Base-by-base conservation (phyloP, 1,284 basidiomycete genomes). In the Mycena sp. region DNA sequence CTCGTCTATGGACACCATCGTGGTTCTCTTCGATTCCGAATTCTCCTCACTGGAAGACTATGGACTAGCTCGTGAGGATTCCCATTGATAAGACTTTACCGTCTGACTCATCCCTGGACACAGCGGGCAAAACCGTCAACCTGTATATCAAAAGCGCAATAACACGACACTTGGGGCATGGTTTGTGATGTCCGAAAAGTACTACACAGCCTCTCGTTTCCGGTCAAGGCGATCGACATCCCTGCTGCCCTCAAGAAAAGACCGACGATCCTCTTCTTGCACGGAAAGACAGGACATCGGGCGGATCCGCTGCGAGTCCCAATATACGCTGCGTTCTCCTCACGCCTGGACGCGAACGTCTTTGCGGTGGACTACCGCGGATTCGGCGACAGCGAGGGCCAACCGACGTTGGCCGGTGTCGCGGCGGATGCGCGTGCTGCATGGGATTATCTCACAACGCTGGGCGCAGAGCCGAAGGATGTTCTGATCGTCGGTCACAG, bases 351-450 rank as follows among this genome's bases (percentile, higher is more conserved):
- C 28, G 85, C 83, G 14, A 98, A 96, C 72, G 89, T 97, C 1
- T 76, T 97, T n/a, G 89, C 88, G 0, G 86, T 94, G 45, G 95
- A 98, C 76, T 65, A 97, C 73, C 87, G 94, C 21, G 96, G 96
- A 0, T 98, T 93, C 70, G 96, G 83, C 1, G 95, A 98, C 73
- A 96, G 93, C 57, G 84, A 86, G 0, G 94, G 95, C 2, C 75
- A 73, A 1, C 95, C 96, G 0, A 87, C 85, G 12, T 91, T 96
- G 73, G 76, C 78, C 16, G 96, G 96, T 0, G 78, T 98, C 0
- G 75, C 86, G 0, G 75, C 76, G 3, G 96, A 99, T 72, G 94
- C 93, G 1, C 81, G 87, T 26, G 83, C 93, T 0, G 92, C 90
- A 0, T 98, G 89, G 84, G 85, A 93, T 68, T 97, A 91, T 89